Evolutionary conservation across 352 stramenopile species (phyloP).

Genomic region (Globisporangium perplexum): DNA sequence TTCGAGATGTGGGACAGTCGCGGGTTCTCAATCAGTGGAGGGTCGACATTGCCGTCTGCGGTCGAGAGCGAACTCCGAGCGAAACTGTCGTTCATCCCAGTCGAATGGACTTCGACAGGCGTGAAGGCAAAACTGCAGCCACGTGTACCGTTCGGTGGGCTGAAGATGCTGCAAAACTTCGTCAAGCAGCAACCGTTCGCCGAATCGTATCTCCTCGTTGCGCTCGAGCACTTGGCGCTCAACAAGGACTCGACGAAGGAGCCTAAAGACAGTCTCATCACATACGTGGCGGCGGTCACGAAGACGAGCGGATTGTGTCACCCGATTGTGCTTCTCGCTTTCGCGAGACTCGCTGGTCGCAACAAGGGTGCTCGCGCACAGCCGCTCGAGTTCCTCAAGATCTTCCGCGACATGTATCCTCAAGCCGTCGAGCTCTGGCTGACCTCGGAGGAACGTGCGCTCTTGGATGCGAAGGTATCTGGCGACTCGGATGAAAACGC

Average conservation of each 20-base stretch:
- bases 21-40: slow-evolving; percentile 24
- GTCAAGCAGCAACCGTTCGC: slow-evolving; percentile 18
- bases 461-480: slow-evolving; percentile 1
- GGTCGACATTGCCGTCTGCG: slow-evolving; percentile 21
- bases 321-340: slow-evolving; percentile 47
- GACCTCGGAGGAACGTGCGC: slow-evolving; percentile 19
- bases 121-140: slow-evolving; percentile 6
- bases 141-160: slow-evolving; percentile 44
- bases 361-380: slow-evolving; percentile 10
- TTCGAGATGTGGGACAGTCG: slow-evolving; percentile 46
- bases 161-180: slow-evolving; percentile 44
- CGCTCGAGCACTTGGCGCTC: slow-evolving; percentile 49
- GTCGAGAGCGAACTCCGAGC: slow-evolving; percentile 35
- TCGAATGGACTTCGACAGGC: not conserved
- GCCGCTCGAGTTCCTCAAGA: slow-evolving; percentile 27
- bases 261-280: slow-evolving; percentile 21
- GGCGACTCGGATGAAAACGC: not conserved
- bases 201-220: slow-evolving; percentile 44
- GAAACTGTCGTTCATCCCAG: slow-evolving; percentile 31
- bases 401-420: slow-evolving; percentile 52
- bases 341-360: slow-evolving; percentile 31
- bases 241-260: slow-evolving; percentile 30
- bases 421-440: slow-evolving; percentile 42
- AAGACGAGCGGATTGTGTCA: slow-evolving; percentile 21
- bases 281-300: slow-evolving; percentile 27